Evolutionary conservation across 2,329 filamentous ascomycete genomes (phyloP), one percentile per base, ranked within the genome.

Genomic region (Tolypocladium endophyticum): DNA sequence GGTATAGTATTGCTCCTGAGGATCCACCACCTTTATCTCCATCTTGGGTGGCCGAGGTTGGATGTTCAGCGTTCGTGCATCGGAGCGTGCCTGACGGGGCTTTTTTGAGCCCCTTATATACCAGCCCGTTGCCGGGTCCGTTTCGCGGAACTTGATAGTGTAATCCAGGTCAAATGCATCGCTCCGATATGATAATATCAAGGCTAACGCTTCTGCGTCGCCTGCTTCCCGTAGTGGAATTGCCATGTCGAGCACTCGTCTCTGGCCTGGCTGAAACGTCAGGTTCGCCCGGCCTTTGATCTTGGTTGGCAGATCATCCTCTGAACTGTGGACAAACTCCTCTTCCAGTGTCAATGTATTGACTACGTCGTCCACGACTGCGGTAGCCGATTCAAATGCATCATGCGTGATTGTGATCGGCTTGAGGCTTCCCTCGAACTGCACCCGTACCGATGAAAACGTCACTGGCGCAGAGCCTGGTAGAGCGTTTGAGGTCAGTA

Each of bases 41-140:
- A 99, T 85, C 73, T 97, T 97, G 0, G 94, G 94, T 35, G 93
- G 94, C 64, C 95, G 89, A 1, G 94, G 93, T 58, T 92, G 80
- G 30, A 99, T 86, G 59, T 84, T 87, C 59, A 96, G 82, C 2
- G 77, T 76, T 39, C 82, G 77, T 11, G 82, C 74, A 55, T 81
- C 77, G 14, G 73, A 64, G 11, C 84, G 78, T 35, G 79, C 73
- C 25, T 83, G 71, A 35, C 74, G 77, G 61, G 79, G 79, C 58
- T 73, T 78, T 0, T 71, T 69, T 18, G 74, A 72, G 3, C 72
- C 71, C 8, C 74, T 70, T 2, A 77, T 71, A 60, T 80, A 81
- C 84, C 84, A 87, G 1, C 79, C 70, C 45, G 77, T 74, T 20
- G 73, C 68, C 1, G 71, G 69, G 28, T 72, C 75, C 12, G 72